phyloP scores from a whole-genome alignment of 1,139 yeast genomes.

The Blastobotrys buckinghamii region DNA sequence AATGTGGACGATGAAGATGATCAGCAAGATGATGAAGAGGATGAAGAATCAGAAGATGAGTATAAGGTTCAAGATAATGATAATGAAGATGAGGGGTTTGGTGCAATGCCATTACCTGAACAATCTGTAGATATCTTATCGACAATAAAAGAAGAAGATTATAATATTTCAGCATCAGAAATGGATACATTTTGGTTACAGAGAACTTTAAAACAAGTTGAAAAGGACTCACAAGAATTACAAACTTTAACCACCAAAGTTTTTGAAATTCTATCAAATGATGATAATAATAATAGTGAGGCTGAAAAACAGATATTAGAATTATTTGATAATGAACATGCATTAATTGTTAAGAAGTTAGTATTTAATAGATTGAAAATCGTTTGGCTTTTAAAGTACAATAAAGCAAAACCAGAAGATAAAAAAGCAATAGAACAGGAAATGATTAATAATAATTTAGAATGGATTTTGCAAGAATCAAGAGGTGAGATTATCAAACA shows the following conservation, averaged over 20 bases:
- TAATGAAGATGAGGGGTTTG: slow-evolving; percentile 32
- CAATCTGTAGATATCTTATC: slow-evolving; percentile 20
- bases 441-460: slow-evolving; percentile 35
- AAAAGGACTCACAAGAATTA: slow-evolving; percentile 36
- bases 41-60: slow-evolving; percentile 30
- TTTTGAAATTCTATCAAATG: slow-evolving; percentile 34
- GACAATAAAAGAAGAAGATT: slow-evolving; percentile 27
- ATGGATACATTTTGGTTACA: slow-evolving; percentile 52
- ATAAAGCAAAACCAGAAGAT: slow-evolving; percentile 32
- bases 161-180: slow-evolving; percentile 30
- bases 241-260: slow-evolving; percentile 33
- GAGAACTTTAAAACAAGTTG: slow-evolving; percentile 36
- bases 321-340: slow-evolving; percentile 46
- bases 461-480: slow-evolving; percentile 29
- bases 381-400: slow-evolving; percentile 45
- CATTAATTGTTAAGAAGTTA: slow-evolving; percentile 44
- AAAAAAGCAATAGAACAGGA: slow-evolving; percentile 30
- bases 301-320: slow-evolving; percentile 50
- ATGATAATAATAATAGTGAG: slow-evolving; percentile 34
- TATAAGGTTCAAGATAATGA: slow-evolving; percentile 30
- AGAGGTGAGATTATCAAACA: slow-evolving; percentile 22
- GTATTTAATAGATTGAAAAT: slow-evolving; percentile 49
- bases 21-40: slow-evolving; percentile 26
- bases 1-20: slow-evolving; percentile 26
- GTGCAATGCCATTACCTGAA: slow-evolving; percentile 23